phyloP scores from a whole-genome alignment of 768 basidiomycete genomes.

The Boletellus ananiceps region DNA sequence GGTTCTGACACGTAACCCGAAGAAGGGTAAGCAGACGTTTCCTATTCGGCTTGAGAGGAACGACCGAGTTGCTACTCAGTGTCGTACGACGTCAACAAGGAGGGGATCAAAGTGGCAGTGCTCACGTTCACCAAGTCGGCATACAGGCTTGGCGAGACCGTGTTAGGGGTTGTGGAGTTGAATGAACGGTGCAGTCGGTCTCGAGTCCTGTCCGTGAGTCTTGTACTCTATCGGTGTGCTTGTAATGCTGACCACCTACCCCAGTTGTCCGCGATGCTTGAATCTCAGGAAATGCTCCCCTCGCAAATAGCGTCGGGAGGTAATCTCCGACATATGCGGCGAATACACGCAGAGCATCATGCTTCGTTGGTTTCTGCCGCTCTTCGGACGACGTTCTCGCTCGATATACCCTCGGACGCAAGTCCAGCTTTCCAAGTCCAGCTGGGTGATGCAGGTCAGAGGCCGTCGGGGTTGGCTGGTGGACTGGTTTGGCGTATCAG shows the following conservation, averaged over 20 bases:
- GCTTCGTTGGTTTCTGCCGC: conserved; percentile 70
- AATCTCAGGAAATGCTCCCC: conserved; percentile 83
- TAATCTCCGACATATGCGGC: conserved; percentile 51
- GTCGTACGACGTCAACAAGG: conserved; percentile 94
- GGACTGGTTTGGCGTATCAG: conserved; percentile 91
- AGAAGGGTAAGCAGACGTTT: conserved; percentile 59
- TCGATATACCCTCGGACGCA: conserved; percentile 91
- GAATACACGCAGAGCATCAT: conserved; percentile 84
- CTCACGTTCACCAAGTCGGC: conserved; percentile 90
- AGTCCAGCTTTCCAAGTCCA: conserved; percentile 79
- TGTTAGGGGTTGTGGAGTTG: conserved; percentile 82
- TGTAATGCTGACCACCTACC: neutral
- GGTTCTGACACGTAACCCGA: conserved; percentile 82
- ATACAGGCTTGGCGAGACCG: conserved; percentile 89
- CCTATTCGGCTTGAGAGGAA: neutral
- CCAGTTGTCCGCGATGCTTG: conserved; percentile 84
- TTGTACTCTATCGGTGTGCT: neutral
- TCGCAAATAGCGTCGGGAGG: conserved; percentile 48
- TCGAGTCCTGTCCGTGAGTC: conserved; percentile 76
- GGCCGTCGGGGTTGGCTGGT: conserved; percentile 37
- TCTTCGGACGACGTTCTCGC: conserved; percentile 74
- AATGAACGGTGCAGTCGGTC: conserved; percentile 67
- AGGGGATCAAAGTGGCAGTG: conserved; percentile 83
- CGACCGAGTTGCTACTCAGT: conserved; percentile 40
- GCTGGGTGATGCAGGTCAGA: conserved; percentile 36